These are phyloP conservation scores for Blastobotrys aristatus DNA, from an alignment of 1,139 yeast species.

Conservation along the genomic window DNA sequence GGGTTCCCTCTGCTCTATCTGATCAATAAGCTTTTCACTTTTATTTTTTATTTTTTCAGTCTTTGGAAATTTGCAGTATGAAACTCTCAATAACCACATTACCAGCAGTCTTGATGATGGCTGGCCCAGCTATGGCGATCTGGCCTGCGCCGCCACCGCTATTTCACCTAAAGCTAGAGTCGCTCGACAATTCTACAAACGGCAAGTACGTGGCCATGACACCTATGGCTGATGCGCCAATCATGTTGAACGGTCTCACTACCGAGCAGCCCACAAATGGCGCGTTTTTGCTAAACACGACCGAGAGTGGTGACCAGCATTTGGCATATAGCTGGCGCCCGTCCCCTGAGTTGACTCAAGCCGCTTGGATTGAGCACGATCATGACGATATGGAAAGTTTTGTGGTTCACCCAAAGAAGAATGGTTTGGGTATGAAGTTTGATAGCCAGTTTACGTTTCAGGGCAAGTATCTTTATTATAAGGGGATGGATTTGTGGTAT, in stretches of 20 bases:
- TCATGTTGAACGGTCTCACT: background rate
- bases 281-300: background rate
- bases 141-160: conserved; percentile 2
- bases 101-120: too few relatives aligned
- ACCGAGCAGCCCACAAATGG: conserved; percentile 1
- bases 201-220: background rate
- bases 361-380: background rate
- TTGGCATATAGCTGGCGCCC: background rate
- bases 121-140: background rate
- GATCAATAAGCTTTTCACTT: too few relatives aligned
- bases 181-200: background rate
- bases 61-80: too few relatives aligned
- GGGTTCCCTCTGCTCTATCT: too few relatives aligned
- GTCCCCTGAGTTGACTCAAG: background rate
- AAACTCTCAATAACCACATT: too few relatives aligned
- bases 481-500: too few relatives aligned
- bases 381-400: background rate
- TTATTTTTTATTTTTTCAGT: too few relatives aligned
- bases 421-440: too few relatives aligned
- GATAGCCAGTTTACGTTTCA: too few relatives aligned
- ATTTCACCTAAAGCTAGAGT: conserved; percentile 4
- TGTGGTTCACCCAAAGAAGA: background rate
- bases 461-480: too few relatives aligned
- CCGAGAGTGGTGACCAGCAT: too few relatives aligned
- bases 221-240: conserved; percentile 6